These are phyloP conservation scores for Amanita subjunquillea DNA, from an alignment of 768 basidiomycete species.

Conservation along the genomic window DNA sequence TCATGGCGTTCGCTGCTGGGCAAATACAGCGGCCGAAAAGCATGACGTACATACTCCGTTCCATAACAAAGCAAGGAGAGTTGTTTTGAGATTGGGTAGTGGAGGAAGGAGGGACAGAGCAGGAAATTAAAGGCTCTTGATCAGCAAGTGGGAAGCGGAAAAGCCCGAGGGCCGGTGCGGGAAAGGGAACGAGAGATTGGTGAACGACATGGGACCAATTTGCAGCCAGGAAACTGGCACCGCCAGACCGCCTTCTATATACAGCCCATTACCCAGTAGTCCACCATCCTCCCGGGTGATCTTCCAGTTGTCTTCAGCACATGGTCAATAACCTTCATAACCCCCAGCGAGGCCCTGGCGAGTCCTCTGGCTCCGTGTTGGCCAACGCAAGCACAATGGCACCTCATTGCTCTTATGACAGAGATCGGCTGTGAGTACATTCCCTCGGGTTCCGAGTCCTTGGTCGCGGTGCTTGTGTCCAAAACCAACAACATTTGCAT, in stretches of 20 bases:
- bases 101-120: no score
- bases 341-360: constrained; percentile 2
- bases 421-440: constrained; percentile 29
- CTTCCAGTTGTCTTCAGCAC: not conserved
- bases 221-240: constrained; percentile 5
- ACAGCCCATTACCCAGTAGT: not conserved
- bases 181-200: constrained; percentile 7
- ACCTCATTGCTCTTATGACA: constrained; percentile 21
- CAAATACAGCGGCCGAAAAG: not conserved
- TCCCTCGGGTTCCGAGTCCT: constrained; percentile 18
- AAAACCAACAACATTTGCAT: not conserved
- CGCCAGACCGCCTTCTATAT: constrained; percentile 2
- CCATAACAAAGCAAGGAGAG: no score
- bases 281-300: constrained; percentile 6
- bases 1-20: not conserved
- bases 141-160: not conserved
- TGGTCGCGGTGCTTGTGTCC: constrained; percentile 17
- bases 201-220: not conserved
- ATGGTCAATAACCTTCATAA: constrained; percentile 4
- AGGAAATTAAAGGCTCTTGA: no score
- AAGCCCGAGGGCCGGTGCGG: constrained; percentile 2
- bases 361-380: not conserved
- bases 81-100: no score
- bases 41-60: not conserved
- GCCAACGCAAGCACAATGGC: constrained; percentile 9